Evolutionary conservation across 495 filamentous ascomycete species (phyloP), one percentile per base, ranked within the genome.

Genomic region (Aspergillus baeticus): DNA sequence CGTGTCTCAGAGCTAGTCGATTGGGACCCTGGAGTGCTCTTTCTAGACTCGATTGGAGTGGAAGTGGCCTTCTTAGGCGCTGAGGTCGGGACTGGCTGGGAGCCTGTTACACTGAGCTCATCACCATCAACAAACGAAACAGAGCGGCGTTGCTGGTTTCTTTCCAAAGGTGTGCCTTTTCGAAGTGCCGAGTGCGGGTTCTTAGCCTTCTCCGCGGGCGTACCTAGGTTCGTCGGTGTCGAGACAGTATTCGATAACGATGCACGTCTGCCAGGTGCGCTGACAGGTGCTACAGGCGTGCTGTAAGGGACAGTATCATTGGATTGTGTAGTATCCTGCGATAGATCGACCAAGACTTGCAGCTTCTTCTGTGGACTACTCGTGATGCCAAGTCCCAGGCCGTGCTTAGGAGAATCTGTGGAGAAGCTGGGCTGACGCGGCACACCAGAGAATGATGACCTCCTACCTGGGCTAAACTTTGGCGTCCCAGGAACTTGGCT

Each of bases 341-440:
- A 63, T 1, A 53, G 29, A 36, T 55, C 15, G 23, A 55, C 17
- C 0, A 47, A 3, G 5, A 50, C 44, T 0, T 39, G 39, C n/a
- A 57, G 46, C 31, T 63, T 66, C 37, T 47, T 52, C 10, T 57
- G 36, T 14, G 71, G 69, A 33, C 65, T 74, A 35, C 51, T 51
- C 0, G 69, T 70, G 6, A 72, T 69, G 11, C 69, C 68, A 11
- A 74, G 37, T 8, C 68, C 69, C 15, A 74, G 42, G n/a, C 67
- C 61, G 34, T 39, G 31, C 14, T 57, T 54, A 5, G 55, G 51
- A 15, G 39, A 29, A 22, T 59, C 55, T 10, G 44, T 53, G 1
- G 52, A 18, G 45, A 65, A 61, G 33, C 62, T 63, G 5, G 63
- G 41, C 7, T 61, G 59, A 18, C 63, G 66, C 26, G 44, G 55